Evolutionary conservation across 495 filamentous ascomycete species (phyloP).

Genomic region (Oleoguttula mirabilis): DNA sequence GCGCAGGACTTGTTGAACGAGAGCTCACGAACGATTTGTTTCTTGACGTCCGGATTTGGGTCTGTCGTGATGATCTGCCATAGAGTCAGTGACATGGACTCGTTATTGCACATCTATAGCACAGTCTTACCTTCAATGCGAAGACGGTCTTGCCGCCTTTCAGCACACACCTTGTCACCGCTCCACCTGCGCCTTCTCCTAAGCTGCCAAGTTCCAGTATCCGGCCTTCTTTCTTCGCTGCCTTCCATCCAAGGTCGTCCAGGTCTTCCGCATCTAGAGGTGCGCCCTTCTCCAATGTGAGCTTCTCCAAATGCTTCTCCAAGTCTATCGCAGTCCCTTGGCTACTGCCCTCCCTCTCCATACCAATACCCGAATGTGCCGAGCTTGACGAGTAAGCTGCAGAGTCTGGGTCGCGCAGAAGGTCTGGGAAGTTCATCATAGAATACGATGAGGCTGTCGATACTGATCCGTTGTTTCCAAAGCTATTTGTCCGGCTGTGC

Average conservation of each 20-base stretch:
- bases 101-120: no score
- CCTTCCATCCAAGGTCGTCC: constrained; percentile 89
- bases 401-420: constrained; percentile 63
- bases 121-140: constrained; percentile 83
- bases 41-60: constrained; percentile 93
- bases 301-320: constrained; percentile 53
- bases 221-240: constrained; percentile 75
- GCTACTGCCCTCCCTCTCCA: constrained; percentile 65
- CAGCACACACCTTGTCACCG: constrained; percentile 80
- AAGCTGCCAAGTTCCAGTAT: constrained; percentile 81
- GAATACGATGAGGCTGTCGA: constrained; percentile 76
- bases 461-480: constrained; percentile 64
- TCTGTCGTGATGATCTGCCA: constrained; percentile 90
- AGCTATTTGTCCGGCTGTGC: constrained; percentile 64
- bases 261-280: constrained; percentile 83
- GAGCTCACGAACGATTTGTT: constrained; percentile 90
- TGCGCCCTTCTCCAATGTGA: constrained; percentile 66
- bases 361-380: constrained; percentile 29
- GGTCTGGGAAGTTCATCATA: constrained; percentile 51
- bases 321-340: constrained; percentile 47
- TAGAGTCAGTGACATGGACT: no score
- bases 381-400: constrained; percentile 65
- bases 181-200: constrained; percentile 90
- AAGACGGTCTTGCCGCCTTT: constrained; percentile 89
- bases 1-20: constrained; percentile 96